Percentiles rank a stretch among this genome's conserved stretches.
Conservation (phyloP, 2,329 filamentous ascomycete genomes). For the Pyrenochaeta sp. region DNA sequence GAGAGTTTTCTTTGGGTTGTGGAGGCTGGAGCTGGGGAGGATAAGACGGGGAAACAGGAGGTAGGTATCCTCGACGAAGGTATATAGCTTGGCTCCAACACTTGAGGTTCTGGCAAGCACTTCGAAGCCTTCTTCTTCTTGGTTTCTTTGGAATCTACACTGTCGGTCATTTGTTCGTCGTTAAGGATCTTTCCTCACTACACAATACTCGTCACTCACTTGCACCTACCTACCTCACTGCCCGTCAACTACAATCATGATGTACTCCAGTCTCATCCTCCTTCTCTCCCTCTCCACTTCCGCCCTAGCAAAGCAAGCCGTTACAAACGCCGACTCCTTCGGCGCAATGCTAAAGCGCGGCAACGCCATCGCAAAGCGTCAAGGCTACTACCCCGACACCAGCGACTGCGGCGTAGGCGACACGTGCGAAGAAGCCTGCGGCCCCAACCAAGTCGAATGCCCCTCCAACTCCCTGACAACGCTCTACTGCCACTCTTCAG, state of each 20-base stretch:
- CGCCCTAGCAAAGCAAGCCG: slow-evolving; percentile 27
- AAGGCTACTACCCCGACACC: slow-evolving; percentile 59
- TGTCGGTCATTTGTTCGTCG: neutral
- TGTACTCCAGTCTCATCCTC: slow-evolving; percentile 36
- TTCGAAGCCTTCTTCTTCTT: neutral
- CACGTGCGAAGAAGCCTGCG: slow-evolving; percentile 65
- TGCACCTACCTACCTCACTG: neutral
- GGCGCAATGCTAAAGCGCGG: slow-evolving; percentile 52
- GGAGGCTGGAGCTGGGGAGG: neutral
- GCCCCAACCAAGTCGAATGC: slow-evolving; percentile 59
- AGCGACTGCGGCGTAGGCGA: slow-evolving; percentile 57
- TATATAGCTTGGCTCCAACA: too few species aligned
- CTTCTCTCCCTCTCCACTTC: slow-evolving; percentile 29
- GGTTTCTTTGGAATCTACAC: neutral
- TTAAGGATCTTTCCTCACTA: neutral
- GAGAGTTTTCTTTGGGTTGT: neutral
- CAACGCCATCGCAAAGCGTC: slow-evolving; percentile 28
- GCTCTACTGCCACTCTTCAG: slow-evolving; percentile 66
- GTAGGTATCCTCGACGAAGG: neutral
- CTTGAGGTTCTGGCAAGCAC: too few species aligned
- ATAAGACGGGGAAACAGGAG: neutral
- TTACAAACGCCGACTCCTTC: slow-evolving; percentile 49
- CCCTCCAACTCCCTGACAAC: slow-evolving; percentile 53
- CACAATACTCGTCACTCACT: neutral
- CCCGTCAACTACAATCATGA: slow-evolving; percentile 23